phyloP scores from a whole-genome alignment of 2,329 filamentous ascomycete species.

The Aspergillus phoenicis region DNA sequence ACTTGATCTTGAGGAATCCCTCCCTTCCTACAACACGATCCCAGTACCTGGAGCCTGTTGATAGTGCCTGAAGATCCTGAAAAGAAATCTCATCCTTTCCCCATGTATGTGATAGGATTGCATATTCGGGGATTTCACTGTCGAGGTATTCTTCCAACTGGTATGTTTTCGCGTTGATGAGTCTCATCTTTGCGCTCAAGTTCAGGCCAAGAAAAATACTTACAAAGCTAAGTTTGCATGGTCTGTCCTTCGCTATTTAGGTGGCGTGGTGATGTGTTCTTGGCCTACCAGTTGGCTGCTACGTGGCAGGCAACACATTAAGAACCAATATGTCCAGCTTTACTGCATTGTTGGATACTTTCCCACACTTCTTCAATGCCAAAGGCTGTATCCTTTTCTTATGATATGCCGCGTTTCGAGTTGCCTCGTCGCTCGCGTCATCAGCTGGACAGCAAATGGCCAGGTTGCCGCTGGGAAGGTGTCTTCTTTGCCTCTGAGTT shows the following conservation, averaged over 20 bases:
- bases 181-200: background rate
- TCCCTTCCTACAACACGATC: background rate
- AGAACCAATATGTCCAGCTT: too few species aligned
- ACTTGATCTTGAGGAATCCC: background rate
- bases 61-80: background rate
- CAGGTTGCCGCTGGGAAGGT: too few species aligned
- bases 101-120: background rate
- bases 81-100: background rate
- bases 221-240: background rate
- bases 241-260: background rate
- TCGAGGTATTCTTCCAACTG: background rate
- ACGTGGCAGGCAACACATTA: background rate
- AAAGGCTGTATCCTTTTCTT: too few species aligned
- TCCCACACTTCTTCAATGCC: too few species aligned
- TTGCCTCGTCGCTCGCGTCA: too few species aligned
- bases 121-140: background rate
- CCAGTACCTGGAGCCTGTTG: background rate
- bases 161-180: background rate
- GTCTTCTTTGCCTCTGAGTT: too few species aligned
- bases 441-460: too few species aligned
- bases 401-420: too few species aligned
- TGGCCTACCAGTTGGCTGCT: background rate
- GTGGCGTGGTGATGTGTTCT: background rate
- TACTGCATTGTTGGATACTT: too few species aligned
- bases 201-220: background rate